Base-by-base conservation (phyloP, 2,329 filamentous ascomycete genomes). In the Neoarthrinium moseri region DNA sequence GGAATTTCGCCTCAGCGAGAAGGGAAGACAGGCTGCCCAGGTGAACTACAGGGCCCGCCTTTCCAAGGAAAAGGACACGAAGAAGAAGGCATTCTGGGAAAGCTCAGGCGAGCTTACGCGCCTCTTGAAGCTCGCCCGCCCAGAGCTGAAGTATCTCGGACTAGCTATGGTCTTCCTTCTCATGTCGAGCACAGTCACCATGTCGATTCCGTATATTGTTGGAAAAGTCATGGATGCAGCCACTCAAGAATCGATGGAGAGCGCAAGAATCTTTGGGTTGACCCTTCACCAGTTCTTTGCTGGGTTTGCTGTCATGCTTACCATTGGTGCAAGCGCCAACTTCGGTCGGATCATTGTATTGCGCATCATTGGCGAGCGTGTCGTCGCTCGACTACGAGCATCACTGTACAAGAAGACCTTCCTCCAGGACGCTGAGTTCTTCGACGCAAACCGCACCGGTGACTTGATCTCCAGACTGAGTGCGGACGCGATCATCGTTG, bases 361-460 rank as follows among this genome's bases (percentile, higher is more conserved):
- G 18, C 84, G 94, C 21, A 94, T 97, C 51, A 89, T 99, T 6
- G 95, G 94, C 52, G 94, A 99, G 68, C 81, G 94, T 33, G 94
- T 99, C 48, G 94, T 99, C 44, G 86, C 92, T 10, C 83, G 92
- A 56, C 77, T 99, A 45, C 83, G 94, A 50, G 92, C 91, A 13
- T 87, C 90, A 62, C 81, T 99, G 4, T 99, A 95, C 71, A 83
- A 90, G 54, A 83, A 87, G 53, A 99, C 94, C 0, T 95, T 95
- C 57, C 80, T 94, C n/a, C 94, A 99, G 66, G 94, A 99, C 66
- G 94, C 94, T 48, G 94, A 97, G 61, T 99, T 99, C 72, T 99
- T 99, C 62, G 94, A 99, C 64, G 94, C 94, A 30, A 99, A 99
- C 70, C 82, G 94, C 21, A 91, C 96, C 21, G 94, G 94, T 64